Conservation (phyloP, 345 rosid species). For the Eucalyptus brandiana region DNA sequence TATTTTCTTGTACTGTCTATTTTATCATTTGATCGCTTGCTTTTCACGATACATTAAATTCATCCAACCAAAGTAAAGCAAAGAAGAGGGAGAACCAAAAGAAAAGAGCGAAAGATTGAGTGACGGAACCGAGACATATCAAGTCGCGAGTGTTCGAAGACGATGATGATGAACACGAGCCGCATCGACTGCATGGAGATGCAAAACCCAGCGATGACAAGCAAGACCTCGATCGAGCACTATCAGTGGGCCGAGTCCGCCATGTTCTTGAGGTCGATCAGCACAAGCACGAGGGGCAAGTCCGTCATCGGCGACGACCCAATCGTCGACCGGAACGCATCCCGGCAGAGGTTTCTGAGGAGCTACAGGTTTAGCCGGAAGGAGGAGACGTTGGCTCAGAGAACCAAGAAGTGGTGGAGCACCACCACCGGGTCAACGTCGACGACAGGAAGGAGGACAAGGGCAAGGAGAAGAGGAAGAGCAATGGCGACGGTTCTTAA, state of each 20-base stretch:
- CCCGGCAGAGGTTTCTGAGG: constrained; percentile 11
- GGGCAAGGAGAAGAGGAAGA: neutral
- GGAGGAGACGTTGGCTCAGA: neutral
- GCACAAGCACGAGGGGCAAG: neutral
- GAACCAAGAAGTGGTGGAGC: neutral
- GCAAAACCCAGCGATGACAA: neutral
- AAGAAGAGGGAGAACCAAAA: too few relatives aligned
- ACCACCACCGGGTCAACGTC: neutral
- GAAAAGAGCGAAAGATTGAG: neutral
- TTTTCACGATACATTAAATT: accelerated
- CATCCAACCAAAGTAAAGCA: too few relatives aligned
- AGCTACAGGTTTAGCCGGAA: constrained; percentile 12
- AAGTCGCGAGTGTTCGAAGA: neutral
- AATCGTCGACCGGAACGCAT: neutral
- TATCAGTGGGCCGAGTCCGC: constrained; percentile 13
- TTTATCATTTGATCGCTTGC: too few relatives aligned
- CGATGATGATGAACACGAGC: neutral
- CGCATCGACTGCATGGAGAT: neutral
- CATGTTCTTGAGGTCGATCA: neutral
- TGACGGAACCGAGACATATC: neutral
- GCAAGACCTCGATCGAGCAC: neutral
- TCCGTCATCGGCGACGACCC: neutral
- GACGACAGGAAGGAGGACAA: neutral
- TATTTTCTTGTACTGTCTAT: too few relatives aligned
- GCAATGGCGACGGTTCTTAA: neutral